Conservation (phyloP, 345 rosid genomes). For the Carallia brachiata region DNA sequence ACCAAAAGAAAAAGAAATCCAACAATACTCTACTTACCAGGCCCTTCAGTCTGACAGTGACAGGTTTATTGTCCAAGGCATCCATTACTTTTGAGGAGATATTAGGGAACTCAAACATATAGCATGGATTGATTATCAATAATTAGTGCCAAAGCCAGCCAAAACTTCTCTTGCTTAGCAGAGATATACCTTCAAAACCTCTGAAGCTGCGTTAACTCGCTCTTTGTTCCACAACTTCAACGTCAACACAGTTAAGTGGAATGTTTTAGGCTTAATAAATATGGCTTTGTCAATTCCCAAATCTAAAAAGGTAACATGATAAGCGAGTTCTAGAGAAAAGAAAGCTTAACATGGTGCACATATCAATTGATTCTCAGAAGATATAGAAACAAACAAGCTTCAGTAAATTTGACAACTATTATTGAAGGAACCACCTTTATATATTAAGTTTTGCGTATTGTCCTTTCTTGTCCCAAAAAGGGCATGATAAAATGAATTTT, state of each 20-base stretch:
- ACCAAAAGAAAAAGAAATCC: not conserved
- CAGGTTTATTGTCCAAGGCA: slow-evolving; percentile 75
- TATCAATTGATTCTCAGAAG: not conserved
- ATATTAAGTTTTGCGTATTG: too few species aligned
- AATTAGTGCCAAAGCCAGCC: slow-evolving; percentile 20
- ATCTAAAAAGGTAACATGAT: slow-evolving; percentile 38
- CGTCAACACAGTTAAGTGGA: slow-evolving; percentile 94
- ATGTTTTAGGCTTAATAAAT: slow-evolving; percentile 75
- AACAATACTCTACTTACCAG: slow-evolving; percentile 44
- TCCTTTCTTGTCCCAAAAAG: not conserved
- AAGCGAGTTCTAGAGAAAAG: not conserved
- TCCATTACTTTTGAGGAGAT: slow-evolving; percentile 66
- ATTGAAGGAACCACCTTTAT: not conserved
- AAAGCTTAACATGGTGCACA: not conserved
- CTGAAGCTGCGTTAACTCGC: slow-evolving; percentile 57
- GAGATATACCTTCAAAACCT: slow-evolving; percentile 66
- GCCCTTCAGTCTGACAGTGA: slow-evolving; percentile 73
- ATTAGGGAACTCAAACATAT: slow-evolving; percentile 42
- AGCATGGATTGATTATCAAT: slow-evolving; percentile 9
- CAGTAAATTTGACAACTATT: not conserved
- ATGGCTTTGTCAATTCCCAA: slow-evolving; percentile 77
- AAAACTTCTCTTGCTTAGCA: slow-evolving; percentile 8
- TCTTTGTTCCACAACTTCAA: slow-evolving; percentile 90
- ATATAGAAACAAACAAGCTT: slow-evolving; percentile 3
- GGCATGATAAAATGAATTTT: not conserved